These are phyloP conservation scores for Cladosporium sp. DNA, from an alignment of 2,329 filamentous ascomycete genomes.

Conservation along the genomic window DNA sequence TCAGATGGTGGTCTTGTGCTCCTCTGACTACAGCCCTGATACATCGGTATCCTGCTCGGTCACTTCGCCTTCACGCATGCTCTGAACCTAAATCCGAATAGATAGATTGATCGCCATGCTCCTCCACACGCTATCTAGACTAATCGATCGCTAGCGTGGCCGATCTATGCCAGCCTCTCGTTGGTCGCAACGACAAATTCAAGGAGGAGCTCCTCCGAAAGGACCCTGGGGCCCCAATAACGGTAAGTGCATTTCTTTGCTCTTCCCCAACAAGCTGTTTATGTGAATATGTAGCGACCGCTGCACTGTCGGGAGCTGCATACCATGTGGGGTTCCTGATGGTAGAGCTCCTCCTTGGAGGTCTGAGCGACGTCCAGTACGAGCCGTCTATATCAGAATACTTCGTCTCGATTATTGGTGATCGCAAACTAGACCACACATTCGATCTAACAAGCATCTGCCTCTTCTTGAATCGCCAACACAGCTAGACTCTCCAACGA, in stretches of 20 bases:
- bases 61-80: neutral
- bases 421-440: neutral
- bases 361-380: neutral
- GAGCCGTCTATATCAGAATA: neutral
- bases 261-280: neutral
- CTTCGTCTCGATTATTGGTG: neutral
- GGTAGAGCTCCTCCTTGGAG: neutral
- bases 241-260: neutral
- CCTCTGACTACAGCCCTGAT: neutral
- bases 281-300: neutral
- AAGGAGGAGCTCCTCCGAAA: conserved; percentile 6
- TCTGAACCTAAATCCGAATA: neutral
- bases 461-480: neutral
- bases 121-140: neutral
- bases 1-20: neutral
- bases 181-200: neutral
- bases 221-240: neutral
- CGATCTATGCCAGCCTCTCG: neutral
- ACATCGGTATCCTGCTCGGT: neutral
- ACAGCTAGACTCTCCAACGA: neutral
- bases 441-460: neutral
- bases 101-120: neutral
- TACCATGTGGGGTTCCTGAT: neutral
- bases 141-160: neutral
- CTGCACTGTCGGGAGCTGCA: neutral